Conservation (phyloP, 352 stramenopile species). For the Phytophthora pisi region DNA sequence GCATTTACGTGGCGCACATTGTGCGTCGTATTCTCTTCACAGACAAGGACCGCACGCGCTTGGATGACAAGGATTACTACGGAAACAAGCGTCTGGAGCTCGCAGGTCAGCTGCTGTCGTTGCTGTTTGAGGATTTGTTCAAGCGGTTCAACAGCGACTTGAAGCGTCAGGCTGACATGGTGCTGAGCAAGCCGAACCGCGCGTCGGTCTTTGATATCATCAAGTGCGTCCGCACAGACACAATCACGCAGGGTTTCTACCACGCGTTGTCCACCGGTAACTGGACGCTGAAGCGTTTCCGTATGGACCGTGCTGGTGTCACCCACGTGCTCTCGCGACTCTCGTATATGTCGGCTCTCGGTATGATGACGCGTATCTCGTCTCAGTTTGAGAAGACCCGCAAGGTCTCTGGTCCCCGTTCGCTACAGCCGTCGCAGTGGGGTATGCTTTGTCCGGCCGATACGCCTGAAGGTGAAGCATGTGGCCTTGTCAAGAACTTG, state of each 20-base stretch:
- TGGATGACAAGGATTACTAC: conserved; percentile 99
- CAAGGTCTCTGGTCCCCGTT: conserved; percentile 98
- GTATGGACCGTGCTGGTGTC: conserved; percentile 98
- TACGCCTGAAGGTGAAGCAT: conserved; percentile 99
- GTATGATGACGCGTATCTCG: conserved; percentile 99
- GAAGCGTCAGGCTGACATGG: conserved; percentile 97
- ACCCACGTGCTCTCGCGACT: conserved; percentile 97
- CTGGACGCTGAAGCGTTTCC: conserved; percentile 99
- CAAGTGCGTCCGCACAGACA: conserved; percentile 97
- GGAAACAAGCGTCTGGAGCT: conserved; percentile 99
- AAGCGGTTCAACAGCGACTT: conserved; percentile 99
- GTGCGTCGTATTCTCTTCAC: conserved; percentile 91
- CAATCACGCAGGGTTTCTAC: conserved; percentile 96
- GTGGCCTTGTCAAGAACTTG: conserved; percentile 99
- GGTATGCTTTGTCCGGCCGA: conserved; percentile 99
- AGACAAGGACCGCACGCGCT: conserved; percentile 84
- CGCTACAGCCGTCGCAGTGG: conserved; percentile 98
- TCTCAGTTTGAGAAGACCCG: conserved; percentile 99
- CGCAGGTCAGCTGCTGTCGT: conserved; percentile 96
- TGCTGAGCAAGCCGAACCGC: conserved; percentile 97
- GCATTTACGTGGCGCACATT: conserved; percentile 98
- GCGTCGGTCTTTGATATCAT: conserved; percentile 98
- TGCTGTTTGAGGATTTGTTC: conserved; percentile 99
- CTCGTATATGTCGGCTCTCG: conserved; percentile 98
- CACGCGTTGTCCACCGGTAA: conserved; percentile 93